Evolutionary conservation across 177 flowering plant genomes (phyloP), one percentile per base, ranked within the genome.

Genomic region (Telopea speciosissima): DNA sequence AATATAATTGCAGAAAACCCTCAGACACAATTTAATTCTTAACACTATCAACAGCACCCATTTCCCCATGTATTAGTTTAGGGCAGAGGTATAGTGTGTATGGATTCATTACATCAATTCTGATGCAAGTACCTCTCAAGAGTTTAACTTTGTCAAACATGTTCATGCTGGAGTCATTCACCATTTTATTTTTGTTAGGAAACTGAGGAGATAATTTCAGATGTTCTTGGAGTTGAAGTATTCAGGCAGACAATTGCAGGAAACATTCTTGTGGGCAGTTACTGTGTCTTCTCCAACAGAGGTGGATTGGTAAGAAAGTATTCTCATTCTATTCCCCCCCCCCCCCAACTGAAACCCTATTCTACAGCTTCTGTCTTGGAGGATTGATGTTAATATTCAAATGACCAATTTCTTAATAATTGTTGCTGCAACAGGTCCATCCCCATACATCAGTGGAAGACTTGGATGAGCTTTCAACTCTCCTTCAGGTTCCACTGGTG

Each of bases 201-300:
- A 78, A 92, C 97, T 0, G 97, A 93, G 76, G 97, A 93, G 78
- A 73, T 92, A 74, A 87, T 93, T 75, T 90, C 96, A 19, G 98
- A 94, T 85, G 92, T 90, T 72, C 95, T 93, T 65, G 96, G 97
- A 22, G 97, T 92, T 5, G 98, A 93, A 75, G 98, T 93, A 52
- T 93, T 93, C 70, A 82, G 98, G 78, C 97, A 93, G 83, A 93
- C 98, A 3, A 85, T 93, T 77, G 98, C 98, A 21, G 95, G 97
- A 17, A 93, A 93, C 68, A 86, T 90, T 78, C 95, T 93, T 54
- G 98, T 93, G 44, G 98, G 98, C 3, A 93, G 96, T 79, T 91
- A 83, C 79, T 93, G 97, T 74, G 72, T 89, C 66, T 82, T 90
- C 76, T 83, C 97, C 56, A 91, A 93, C 83, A 81, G 80, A 71